Evolutionary conservation across 1,284 basidiomycete genomes (phyloP), one percentile per base, ranked within the genome.

Genomic region (Cutaneotrichosporon sp.): DNA sequence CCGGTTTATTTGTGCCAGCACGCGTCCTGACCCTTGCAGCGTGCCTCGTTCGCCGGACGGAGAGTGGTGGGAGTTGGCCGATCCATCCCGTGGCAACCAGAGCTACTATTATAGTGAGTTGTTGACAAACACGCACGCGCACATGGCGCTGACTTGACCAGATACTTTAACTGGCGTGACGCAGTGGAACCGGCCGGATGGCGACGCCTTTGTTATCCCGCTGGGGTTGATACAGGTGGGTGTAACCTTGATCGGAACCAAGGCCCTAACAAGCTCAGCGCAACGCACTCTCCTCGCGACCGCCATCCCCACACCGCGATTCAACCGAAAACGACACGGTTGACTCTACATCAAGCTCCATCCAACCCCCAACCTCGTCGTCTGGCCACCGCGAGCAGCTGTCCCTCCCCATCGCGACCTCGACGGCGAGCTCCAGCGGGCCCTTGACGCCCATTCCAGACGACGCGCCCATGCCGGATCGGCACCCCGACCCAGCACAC

Each of bases 41-140:
- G 81, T 97, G 36, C 94, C 93, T 25, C 89, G 91, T 8, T 89
- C 84, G 63, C 83, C 86, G 3, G 87, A 90, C 34, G 94, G 94
- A 51, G 92, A 95, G 75, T 97, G 93, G 93, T 95, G 93, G 92
- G 92, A 97, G 78, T 84, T 97, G 66, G 83, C 84, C 47, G 93
- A 95, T 77, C 87, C 90, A 38, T 84, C 86, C 33, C 83, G 88
- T 43, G 87, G 86, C 57, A 88, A 89, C 38, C 81, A 93, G 60
- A 87, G 90, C 14, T 97, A 97, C 77, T 97, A 93, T 79, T 95
- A 94, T 80, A 92, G 73, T 73, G 51, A 91, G 74, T 70, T 47
- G 38, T n/a, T n/a, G 18, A 42, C 38, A n/a, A 42, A 42, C n/a
- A n/a, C 38, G 7, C 24, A 24, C 4, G 43, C n/a, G n/a, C n/a